Evolutionary conservation across 441 rosid genomes (phyloP), one percentile per base, ranked within the genome.

Genomic region (Gossypium schwendimanii): DNA sequence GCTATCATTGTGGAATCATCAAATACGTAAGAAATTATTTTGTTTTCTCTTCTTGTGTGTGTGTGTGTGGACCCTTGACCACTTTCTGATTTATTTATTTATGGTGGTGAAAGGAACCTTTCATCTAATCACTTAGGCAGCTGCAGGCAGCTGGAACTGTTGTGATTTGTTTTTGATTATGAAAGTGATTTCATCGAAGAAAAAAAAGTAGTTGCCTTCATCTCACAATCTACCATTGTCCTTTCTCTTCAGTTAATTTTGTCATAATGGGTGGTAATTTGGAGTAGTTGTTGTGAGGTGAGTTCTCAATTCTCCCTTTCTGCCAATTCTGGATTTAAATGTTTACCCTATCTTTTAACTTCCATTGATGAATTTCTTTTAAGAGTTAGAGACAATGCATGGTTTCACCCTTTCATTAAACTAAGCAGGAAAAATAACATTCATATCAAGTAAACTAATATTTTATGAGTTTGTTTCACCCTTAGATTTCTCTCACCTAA

Each of bases 51-150:
- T 33, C 1, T 33, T 31, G 7, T 1, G 8, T 33, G 39, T 31
- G 28, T 26, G 36, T 33, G 39, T 33, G 66, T 41, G 85, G 89
- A 59, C 85, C 89, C 59, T 21, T 76, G 63, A 55, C 79, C 44
- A 31, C 75, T 80, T 62, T 63, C 14, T 60, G 14, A 6, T 55
- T 74, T 50, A 4, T 63, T 63, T 61, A 4, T 23, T 17, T 58
- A 73, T 50, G 47, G 60, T 71, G 75, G 55, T 65, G 82, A 75
- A 79, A 83, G 71, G 36, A 72, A 67, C 82, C 65, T 54, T 63
- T 31, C 74, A 65, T 28, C 55, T 73, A 73, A 63, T 63, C 0
- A 5, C 28, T 39, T 4, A 39, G 45, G 26, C 31, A 57, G n/a
- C n/a, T n/a, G 26, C 60, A 62, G 70, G 78, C 69, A 79, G 66